These are phyloP conservation scores for Euclidium syriacum DNA, from an alignment of 345 rosid species.

Conservation along the genomic window DNA sequence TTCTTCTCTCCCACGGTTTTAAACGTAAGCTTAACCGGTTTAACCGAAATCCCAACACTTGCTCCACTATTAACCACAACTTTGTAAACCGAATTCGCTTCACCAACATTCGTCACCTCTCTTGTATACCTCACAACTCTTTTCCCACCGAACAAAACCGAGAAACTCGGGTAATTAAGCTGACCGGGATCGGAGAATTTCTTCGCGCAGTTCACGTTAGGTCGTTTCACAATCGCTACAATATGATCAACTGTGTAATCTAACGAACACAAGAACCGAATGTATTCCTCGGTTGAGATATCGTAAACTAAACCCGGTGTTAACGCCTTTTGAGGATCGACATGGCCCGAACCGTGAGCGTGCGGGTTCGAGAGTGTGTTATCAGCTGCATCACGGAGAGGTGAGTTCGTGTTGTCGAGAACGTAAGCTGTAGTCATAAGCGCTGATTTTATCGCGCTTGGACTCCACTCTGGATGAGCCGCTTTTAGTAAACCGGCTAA, in stretches of 20 bases:
- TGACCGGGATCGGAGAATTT: conserved; percentile 68
- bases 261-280: conserved; percentile 70
- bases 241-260: conserved; percentile 57
- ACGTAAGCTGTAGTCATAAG: conserved; percentile 76
- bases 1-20: conserved; percentile 59
- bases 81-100: conserved; percentile 48
- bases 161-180: conserved; percentile 89
- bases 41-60: conserved; percentile 47
- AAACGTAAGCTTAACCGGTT: conserved; percentile 53
- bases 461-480: conserved; percentile 87
- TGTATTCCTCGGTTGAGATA: conserved; percentile 56
- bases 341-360: conserved; percentile 83
- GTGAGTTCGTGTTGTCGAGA: conserved; percentile 61
- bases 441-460: conserved; percentile 82
- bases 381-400: conserved; percentile 58
- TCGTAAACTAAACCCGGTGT: conserved; percentile 86
- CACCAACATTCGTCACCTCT: conserved; percentile 74
- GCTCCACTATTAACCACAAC: conserved; percentile 46
- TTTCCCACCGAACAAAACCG: conserved; percentile 57
- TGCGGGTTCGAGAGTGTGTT: conserved; percentile 56
- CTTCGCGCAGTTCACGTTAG: conserved; percentile 47
- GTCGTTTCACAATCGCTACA: conserved; percentile 58
- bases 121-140: conserved; percentile 74
- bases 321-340: conserved; percentile 73
- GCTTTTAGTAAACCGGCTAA: conserved; percentile 79